Base-by-base conservation (phyloP, 2,329 filamentous ascomycete genomes). In the Diplocarpon rosae region DNA sequence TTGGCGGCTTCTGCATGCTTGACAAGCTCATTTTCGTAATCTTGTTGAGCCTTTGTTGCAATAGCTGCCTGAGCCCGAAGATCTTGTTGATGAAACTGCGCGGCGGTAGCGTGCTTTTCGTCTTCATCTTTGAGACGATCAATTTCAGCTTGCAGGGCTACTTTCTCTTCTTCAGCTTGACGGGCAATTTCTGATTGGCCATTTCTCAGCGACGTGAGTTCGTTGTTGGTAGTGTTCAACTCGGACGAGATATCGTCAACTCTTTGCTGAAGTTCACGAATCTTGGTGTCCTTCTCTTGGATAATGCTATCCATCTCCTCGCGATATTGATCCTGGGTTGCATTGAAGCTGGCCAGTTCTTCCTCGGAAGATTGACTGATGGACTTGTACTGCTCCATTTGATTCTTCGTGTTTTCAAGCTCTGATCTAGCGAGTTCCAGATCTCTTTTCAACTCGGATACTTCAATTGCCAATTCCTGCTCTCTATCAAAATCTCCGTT, bases 1-100 rank as follows among this genome's bases (percentile, higher is more conserved):
- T 88, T 89, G 11, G 90, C 86, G n/a, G 90, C 92, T 53, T 95
- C 87, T 1, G 89, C 90, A 65, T 98, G 92, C 67, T 92, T 95
- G 57, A 95, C 76, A 10, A 98, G 73, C 63, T 98, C 92, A 51
- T 81, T 81, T 63, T 98, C 93, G 60, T 98, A 98, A 55, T 92
- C 89, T 60, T 94, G 83, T 62, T 98, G 92, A 3, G 92, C 88
- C 62, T 87, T 85, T 42, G 87, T 81, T 2, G 92, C 88, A 58
- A 98, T 96, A 36, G 93, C 85, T 24, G 90, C 89, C 63, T 98
- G 92, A 0, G 86, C 82, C 50, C 92, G 89, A 34, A 96, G 76
- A 57, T 96, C 89, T 56, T 94, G 84, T 60, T 93, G 86, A 60
- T 95, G 85, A 60, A 84, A 87, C 53, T 85, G 80, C 28, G 86